Base-by-base conservation (phyloP, 495 filamentous ascomycete species). In the Immersiella caudata region DNA sequence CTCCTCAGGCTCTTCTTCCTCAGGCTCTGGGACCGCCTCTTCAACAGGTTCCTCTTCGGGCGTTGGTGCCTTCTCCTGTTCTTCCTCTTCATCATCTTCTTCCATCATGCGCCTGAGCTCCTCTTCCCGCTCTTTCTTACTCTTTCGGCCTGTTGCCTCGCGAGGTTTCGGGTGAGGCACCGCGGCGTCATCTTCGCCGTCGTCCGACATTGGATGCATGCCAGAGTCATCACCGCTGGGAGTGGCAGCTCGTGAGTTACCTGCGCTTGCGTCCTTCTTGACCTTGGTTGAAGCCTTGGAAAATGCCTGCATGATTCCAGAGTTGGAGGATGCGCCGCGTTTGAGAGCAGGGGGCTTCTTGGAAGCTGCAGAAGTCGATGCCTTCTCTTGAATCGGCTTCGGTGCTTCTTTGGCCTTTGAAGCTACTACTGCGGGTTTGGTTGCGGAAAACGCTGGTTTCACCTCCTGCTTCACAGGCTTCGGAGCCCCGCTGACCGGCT, bases 41-140 rank as follows among this genome's bases (percentile, higher is more conserved):
- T 75, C 72, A 49, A 71, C 70, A 5, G 74, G 64, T 26, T 74
- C 72, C 61, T 71, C 71, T 60, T 68, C 69, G 2, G 62, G 65
- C 2, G 40, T 56, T 18, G 66, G 54, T 12, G 59, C 50, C 29
- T 72, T 70, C 22, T 64, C 70, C 21, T 65, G 51, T 26, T 76
- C 68, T 29, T 76, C 68, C 16, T 78, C 78, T n/a, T 82, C 86
- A 73, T 89, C 90, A 50, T 91, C 89, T 71, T 92, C 86, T 29
- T 96, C 92, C 93, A 97, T 96, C 93, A 97, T 96, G 65, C 87
- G 86, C 57, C 82, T 85, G 14, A 96, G 82, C 64, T 84, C 84
- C 52, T 89, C 91, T 73, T 93, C 88, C 20, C 92, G 88, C 64
- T 92, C 88, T 64, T 86, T 89, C 69, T 86, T 86, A 11, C 79